A percentile compares a stretch with the other conserved stretches of the same genome.
These are phyloP conservation scores for Trichoderma sp. DNA, from an alignment of 2,329 filamentous ascomycete genomes.

Conservation along the genomic window DNA sequence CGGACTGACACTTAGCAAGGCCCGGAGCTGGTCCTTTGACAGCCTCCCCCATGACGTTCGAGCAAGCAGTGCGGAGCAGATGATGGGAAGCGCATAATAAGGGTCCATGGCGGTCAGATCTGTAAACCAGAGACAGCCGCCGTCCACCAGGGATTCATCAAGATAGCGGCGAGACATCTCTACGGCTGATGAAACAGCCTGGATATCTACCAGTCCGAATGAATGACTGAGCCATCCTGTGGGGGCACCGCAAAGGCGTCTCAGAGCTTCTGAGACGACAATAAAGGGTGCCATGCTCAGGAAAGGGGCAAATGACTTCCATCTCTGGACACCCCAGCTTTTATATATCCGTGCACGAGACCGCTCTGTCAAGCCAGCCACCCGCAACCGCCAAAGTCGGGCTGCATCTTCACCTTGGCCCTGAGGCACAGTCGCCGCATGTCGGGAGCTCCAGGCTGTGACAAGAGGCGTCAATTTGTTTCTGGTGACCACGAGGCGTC, in stretches of 20 bases:
- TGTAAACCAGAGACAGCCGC: constrained; percentile 57
- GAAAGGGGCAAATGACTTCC: constrained; percentile 46
- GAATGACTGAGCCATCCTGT: constrained; percentile 34
- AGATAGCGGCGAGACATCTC: constrained; percentile 31
- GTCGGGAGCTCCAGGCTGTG: constrained; percentile 36
- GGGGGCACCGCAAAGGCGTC: constrained; percentile 45
- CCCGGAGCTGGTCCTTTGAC: constrained; percentile 32
- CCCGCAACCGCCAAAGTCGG: constrained; percentile 29
- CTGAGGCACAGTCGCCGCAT: constrained; percentile 22
- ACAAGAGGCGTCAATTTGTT: constrained; percentile 35
- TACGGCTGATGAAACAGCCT: constrained; percentile 28
- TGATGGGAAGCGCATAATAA: constrained; percentile 48
- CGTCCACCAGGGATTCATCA: constrained; percentile 47
- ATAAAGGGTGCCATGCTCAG: constrained; percentile 52
- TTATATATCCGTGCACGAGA: constrained; percentile 39
- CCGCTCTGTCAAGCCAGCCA: constrained; percentile 31
- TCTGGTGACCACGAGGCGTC: constrained; percentile 35
- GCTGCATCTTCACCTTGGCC: constrained; percentile 22
- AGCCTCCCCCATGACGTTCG: constrained; percentile 35
- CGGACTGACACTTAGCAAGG: constrained; percentile 29
- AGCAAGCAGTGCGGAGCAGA: constrained; percentile 36
- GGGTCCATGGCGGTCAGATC: constrained; percentile 56
- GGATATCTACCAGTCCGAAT: constrained; percentile 32
- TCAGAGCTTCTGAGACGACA: constrained; percentile 50
- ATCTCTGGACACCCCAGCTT: constrained; percentile 47